Conservation (phyloP, 1,139 yeast species). For the Hyphopichia burtonii region DNA sequence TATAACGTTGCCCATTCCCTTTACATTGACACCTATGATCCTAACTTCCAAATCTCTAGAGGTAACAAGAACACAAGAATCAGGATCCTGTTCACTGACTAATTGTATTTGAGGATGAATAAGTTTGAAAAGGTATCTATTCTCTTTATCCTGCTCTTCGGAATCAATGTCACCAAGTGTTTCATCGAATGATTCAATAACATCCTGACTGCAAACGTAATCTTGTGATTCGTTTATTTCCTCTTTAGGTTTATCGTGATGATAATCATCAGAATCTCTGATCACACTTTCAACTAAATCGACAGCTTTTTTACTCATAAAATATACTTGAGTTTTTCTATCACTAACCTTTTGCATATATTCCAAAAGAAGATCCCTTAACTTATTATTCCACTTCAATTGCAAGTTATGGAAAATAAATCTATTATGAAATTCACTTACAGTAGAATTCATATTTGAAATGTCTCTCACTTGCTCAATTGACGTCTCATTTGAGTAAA, state of each 20-base stretch:
- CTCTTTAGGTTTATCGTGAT: constrained; percentile 8
- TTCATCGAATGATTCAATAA: constrained; percentile 33
- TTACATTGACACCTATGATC: constrained; percentile 54
- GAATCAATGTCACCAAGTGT: constrained; percentile 25
- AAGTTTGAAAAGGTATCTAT: constrained; percentile 39
- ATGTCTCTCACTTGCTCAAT: constrained; percentile 29
- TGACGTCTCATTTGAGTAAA: constrained; percentile 27
- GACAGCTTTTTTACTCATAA: constrained; percentile 70
- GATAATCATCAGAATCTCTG: constrained; percentile 15
- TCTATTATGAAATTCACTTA: constrained; percentile 61
- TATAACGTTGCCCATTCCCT: constrained; percentile 45
- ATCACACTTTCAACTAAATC: constrained; percentile 51
- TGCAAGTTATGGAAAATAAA: constrained; percentile 77
- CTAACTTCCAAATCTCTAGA: constrained; percentile 73
- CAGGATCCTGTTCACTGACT: constrained; percentile 30
- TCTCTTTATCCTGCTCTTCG: constrained; percentile 34
- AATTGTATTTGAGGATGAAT: constrained; percentile 48
- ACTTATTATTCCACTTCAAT: constrained; percentile 73
- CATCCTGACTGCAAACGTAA: constrained; percentile 26
- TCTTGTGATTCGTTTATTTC: constrained; percentile 11
- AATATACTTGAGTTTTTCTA: constrained; percentile 56
- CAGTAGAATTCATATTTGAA: constrained; percentile 25
- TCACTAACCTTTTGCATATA: constrained; percentile 63
- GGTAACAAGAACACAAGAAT: constrained; percentile 50
- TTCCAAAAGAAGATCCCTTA: constrained; percentile 60